Percentiles rank a stretch among this genome's conserved stretches.
Evolutionary conservation across 139 green algal genomes (phyloP).

Genomic region (Chlorella sp.): DNA sequence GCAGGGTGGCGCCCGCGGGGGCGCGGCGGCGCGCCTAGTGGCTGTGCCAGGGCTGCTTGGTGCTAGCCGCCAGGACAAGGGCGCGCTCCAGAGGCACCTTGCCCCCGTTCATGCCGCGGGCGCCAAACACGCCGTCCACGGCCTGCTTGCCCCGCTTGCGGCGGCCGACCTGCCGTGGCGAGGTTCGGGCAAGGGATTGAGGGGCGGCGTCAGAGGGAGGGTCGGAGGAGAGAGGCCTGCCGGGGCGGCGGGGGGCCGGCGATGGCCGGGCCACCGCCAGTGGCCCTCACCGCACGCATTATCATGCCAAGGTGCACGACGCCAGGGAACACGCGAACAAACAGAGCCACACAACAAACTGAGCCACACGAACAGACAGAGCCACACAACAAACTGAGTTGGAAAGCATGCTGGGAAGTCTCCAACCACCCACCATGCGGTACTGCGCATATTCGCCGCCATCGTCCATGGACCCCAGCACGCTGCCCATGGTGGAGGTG

Average conservation of each 20-base stretch:
- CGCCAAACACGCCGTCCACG: slow-evolving; percentile 9
- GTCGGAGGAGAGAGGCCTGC: neutral
- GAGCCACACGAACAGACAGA: neutral
- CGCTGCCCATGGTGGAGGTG: no score
- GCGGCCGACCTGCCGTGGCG: slow-evolving; percentile 22
- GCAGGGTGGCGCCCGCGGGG: no score
- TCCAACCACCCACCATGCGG: neutral
- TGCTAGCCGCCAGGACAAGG: slow-evolving; percentile 20
- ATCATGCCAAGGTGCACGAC: neutral
- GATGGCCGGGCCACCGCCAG: neutral
- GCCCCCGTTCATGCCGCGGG: slow-evolving; percentile 11
- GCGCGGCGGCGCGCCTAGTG: no score
- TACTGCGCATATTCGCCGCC: neutral
- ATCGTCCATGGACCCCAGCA: slow-evolving; percentile 3
- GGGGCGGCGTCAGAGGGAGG: neutral
- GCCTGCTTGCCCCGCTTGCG: slow-evolving; percentile 2
- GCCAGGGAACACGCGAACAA: neutral
- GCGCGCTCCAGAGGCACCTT: slow-evolving; percentile 30
- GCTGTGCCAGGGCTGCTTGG: slow-evolving; percentile 2
- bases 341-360: neutral
- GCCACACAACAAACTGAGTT: neutral
- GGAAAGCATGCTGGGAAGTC: neutral
- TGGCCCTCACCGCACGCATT: neutral
- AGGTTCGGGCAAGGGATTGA: neutral
- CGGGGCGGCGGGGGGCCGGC: neutral